phyloP scores from a whole-genome alignment of 2,329 filamentous ascomycete species.

The Aspergillus piperis region DNA sequence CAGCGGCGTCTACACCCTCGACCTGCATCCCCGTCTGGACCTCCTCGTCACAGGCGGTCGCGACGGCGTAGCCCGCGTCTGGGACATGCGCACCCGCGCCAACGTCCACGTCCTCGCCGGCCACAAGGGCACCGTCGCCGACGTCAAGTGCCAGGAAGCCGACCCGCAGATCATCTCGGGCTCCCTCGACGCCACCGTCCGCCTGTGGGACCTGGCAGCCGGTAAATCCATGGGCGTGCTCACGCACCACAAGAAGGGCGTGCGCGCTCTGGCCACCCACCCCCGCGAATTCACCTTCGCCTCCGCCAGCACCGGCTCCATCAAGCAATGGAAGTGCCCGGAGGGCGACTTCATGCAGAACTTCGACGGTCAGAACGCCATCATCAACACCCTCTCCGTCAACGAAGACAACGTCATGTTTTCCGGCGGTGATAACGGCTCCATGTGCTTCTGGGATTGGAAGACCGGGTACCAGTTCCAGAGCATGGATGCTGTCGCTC shows the following conservation, averaged over 20 bases:
- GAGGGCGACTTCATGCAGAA: slow-evolving; percentile 99
- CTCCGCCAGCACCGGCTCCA: slow-evolving; percentile 83
- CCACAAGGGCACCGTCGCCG: slow-evolving; percentile 86
- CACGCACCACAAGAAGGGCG: slow-evolving; percentile 98
- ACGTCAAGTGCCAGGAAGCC: slow-evolving; percentile 89
- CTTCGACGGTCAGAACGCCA: slow-evolving; percentile 92
- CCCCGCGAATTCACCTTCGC: slow-evolving; percentile 96
- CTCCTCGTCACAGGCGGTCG: slow-evolving; percentile 92
- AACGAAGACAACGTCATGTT: slow-evolving; percentile 96
- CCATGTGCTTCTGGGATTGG: slow-evolving; percentile 98
- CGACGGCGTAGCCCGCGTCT: slow-evolving; percentile 91
- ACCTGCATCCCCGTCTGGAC: slow-evolving; percentile 91
- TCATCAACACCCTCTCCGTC: slow-evolving; percentile 90
- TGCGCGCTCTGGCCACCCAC: slow-evolving; percentile 79
- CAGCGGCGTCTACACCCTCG: slow-evolving; percentile 90
- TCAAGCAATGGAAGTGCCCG: slow-evolving; percentile 99
- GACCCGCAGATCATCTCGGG: slow-evolving; percentile 93
- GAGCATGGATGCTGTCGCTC: slow-evolving; percentile 82
- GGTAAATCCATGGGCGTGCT: slow-evolving; percentile 95
- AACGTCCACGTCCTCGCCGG: slow-evolving; percentile 93
- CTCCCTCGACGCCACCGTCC: slow-evolving; percentile 88
- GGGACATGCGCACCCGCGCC: slow-evolving; percentile 96
- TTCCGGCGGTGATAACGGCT: slow-evolving; percentile 92
- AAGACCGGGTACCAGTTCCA: slow-evolving; percentile 94
- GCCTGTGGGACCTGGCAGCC: slow-evolving; percentile 93